Conservation (phyloP, 176 grass and related monocot species). For the Guadua angustifolia region DNA sequence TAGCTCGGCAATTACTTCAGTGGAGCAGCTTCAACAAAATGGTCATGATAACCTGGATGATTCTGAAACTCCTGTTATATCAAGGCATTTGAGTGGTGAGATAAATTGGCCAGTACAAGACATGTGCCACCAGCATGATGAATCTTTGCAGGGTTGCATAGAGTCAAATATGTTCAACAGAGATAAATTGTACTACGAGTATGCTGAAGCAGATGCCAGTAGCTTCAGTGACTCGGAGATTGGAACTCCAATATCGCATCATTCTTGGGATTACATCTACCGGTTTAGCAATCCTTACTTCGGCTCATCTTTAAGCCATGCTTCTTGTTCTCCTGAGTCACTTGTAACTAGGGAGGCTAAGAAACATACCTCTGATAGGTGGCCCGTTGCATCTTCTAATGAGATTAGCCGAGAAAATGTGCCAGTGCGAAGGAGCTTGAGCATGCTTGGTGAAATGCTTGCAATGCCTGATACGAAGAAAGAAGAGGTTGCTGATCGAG, state of each 20-base stretch:
- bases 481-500: slow-evolving; percentile 50
- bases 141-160: slow-evolving; percentile 66
- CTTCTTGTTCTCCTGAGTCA: slow-evolving; percentile 80
- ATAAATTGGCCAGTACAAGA: slow-evolving; percentile 41
- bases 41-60: slow-evolving; percentile 44
- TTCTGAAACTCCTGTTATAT: slow-evolving; percentile 52
- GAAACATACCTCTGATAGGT: slow-evolving; percentile 83
- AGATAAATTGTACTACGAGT: slow-evolving; percentile 58
- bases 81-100: slow-evolving; percentile 52
- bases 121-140: slow-evolving; percentile 65
- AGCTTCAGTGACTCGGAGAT: slow-evolving; percentile 69
- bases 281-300: slow-evolving; percentile 81
- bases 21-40: slow-evolving; percentile 47
- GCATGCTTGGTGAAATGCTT: slow-evolving; percentile 97
- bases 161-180: slow-evolving; percentile 60
- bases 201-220: slow-evolving; percentile 63
- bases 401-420: slow-evolving; percentile 55
- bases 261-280: slow-evolving; percentile 80
- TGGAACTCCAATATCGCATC: slow-evolving; percentile 67
- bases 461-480: slow-evolving; percentile 79
- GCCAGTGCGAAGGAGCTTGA: slow-evolving; percentile 69
- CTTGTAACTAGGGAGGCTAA: slow-evolving; percentile 83
- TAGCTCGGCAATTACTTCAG: slow-evolving; percentile 43
- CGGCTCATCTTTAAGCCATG: slow-evolving; percentile 68
- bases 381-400: slow-evolving; percentile 67